Evolutionary conservation across 805 yeast species (phyloP), one percentile per base, ranked within the genome.

Genomic region (Saturnispora gosingensis): DNA sequence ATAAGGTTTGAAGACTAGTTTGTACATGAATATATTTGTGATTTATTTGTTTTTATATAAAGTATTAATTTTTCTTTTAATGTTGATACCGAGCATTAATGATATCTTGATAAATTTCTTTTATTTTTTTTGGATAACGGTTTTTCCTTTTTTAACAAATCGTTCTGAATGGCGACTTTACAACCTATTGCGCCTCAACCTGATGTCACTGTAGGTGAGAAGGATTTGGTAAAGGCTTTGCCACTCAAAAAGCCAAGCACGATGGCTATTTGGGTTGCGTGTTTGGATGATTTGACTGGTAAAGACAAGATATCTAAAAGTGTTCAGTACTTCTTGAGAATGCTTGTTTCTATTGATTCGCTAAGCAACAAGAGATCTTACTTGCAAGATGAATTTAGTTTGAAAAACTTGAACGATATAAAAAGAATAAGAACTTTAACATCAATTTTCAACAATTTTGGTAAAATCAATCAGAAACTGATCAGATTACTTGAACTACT

Each of bases 251-350:
- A 10, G 11, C 56, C 56, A 5, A 36, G 50, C 6, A 32, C 28
- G 6, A 48, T 56, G 38, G 53, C 49, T 10, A 35, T 57, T 2
- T 53, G 58, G 45, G 45, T 48, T 5, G 52, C 51, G 1, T 55
- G 59, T 82, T 49, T 76, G 76, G 48, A 74, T 75, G 45, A 55
- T 25, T 62, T 84, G 27, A 74, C 78, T 2, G 91, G 91, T 47
- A 85, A 84, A 62, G 93, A 85, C 60, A 82, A 83, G 60, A 53
- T 83, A 54, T 85, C 86, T 24, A 85, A 85, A 57, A 69, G 81
- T 9, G 69, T 80, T 25, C 83, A 81, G 59, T 83, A 83, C 61
- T 62, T 76, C 0, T 62, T 85, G 42, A 76, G 85, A 52, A 61
- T 84, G 18, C 59, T 82, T 39, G 67, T 75, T 22, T 57, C 61